Evolutionary conservation across 2,329 filamentous ascomycete species (phyloP), one percentile per base, ranked within the genome.

Genomic region (Coniella vitis): DNA sequence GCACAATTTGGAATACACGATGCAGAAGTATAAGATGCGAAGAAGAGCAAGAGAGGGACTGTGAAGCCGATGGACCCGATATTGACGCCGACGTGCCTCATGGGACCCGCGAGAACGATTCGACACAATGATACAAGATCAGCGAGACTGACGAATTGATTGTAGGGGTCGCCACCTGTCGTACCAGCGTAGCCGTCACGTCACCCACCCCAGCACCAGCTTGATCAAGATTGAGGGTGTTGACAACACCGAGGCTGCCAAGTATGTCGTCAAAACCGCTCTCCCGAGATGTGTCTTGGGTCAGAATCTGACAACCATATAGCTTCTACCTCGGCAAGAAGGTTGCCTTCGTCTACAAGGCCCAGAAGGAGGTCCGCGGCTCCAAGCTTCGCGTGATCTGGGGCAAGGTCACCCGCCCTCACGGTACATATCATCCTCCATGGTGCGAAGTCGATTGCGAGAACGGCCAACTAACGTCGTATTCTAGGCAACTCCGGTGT

Each of bases 211-310:
- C 64, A 84, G 85, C 76, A 94, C 87, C 65, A 87, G 87, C 71
- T 81, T 97, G 75, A 86, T 98, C 78, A 93, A 96, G 84, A 95
- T 98, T 68, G 91, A 98, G 82, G 91, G 91, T 73, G 93, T 97
- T 65, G 90, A 95, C 66, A 82, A 87, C 79, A 83, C 86, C 67
- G 79, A 87, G 66, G 88, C 85, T 69, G 91, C 93, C 74, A 87
- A 84, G 83, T 90, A 85, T 61, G 81, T 78, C 16, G 17, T 34
- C 17, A 13, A 42, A 31, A 21, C 29, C 14, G 32, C n/a, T 14
- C 22, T 3, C 25, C 34, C 58, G 61, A 47, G 17, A 19, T 53
- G 4, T 21, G 42, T 20, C 13, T 16, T 14, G 16, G 32, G 43
- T 31, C 47, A 34, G 51, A 41, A 47, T 55, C 60, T 65, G 56